These are phyloP conservation scores for Ophiostoma angusticollis DNA, from an alignment of 2,329 filamentous ascomycete species.

Conservation along the genomic window DNA sequence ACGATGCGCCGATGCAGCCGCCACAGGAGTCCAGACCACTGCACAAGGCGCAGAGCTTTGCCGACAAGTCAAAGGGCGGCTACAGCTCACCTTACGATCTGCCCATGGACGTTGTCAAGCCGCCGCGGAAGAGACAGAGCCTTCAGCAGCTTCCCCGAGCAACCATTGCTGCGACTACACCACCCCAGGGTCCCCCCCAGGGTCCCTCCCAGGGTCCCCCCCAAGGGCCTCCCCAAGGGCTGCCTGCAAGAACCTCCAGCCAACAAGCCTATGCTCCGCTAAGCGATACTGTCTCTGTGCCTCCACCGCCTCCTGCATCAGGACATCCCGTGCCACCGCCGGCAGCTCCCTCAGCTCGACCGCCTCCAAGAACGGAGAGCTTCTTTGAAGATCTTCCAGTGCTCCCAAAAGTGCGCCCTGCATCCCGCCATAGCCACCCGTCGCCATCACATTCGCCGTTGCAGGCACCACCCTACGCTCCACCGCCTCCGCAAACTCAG, in stretches of 20 bases:
- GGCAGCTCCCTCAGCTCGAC: conserved; percentile 5
- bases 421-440: conserved; percentile 38
- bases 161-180: conserved; percentile 27
- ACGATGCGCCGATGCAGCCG: conserved; percentile 14
- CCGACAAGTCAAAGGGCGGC: conserved; percentile 76
- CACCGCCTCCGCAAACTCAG: conserved; percentile 7
- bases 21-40: conserved; percentile 16
- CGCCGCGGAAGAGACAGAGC: conserved; percentile 47
- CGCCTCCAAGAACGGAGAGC: conserved; percentile 26
- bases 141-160: conserved; percentile 40
- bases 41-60: conserved; percentile 65
- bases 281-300: conserved; percentile 7
- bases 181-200: conserved; percentile 35
- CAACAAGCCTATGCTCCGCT: conserved; percentile 26
- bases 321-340: conserved; percentile 16
- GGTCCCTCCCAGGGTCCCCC: conserved; percentile 35
- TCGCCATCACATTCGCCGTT: conserved; percentile 34
- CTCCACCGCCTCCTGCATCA: conserved; percentile 24
- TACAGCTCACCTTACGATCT: conserved; percentile 93
- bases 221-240: too few species aligned
- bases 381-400: conserved; percentile 73
- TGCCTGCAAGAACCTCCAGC: conserved; percentile 51
- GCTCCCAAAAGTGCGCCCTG: conserved; percentile 46
- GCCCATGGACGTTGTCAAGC: conserved; percentile 73
- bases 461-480: conserved; percentile 22